These are phyloP conservation scores for Ogataea haglerorum DNA, from an alignment of 805 yeast species.

Conservation along the genomic window DNA sequence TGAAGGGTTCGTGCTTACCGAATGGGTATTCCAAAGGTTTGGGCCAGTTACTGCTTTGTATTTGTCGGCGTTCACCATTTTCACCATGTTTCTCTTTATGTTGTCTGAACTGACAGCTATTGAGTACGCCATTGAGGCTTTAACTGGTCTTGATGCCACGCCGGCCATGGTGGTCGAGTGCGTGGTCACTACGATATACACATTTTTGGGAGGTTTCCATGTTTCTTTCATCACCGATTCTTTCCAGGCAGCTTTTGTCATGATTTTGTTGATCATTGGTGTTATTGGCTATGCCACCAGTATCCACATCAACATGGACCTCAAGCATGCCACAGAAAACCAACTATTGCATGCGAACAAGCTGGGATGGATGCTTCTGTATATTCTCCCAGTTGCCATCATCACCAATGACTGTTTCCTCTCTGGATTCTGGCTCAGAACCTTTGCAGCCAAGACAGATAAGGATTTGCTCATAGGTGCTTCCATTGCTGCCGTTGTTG, in stretches of 20 bases:
- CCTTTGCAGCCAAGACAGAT: constrained; percentile 82
- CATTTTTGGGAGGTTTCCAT: constrained; percentile 84
- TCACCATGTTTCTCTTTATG: constrained; percentile 84
- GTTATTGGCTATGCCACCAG: constrained; percentile 76
- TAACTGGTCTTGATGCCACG: constrained; percentile 75
- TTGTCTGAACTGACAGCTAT: constrained; percentile 83
- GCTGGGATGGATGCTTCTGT: constrained; percentile 86
- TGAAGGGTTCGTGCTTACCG: constrained; percentile 85
- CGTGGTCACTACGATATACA: constrained; percentile 82
- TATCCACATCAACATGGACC: constrained; percentile 56
- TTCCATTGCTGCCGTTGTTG: constrained; percentile 66
- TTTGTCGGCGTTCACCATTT: constrained; percentile 73
- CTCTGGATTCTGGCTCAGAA: constrained; percentile 92
- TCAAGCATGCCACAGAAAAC: constrained; percentile 58
- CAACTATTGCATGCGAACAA: constrained; percentile 62
- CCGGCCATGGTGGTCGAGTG: constrained; percentile 84
- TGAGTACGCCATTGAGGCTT: constrained; percentile 67
- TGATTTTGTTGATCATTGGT: constrained; percentile 64
- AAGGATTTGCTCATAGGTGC: constrained; percentile 74
- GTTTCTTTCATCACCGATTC: constrained; percentile 87
- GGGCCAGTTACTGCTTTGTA: constrained; percentile 73
- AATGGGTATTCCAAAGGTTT: constrained; percentile 86
- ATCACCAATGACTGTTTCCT: constrained; percentile 86
- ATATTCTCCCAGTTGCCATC: constrained; percentile 81
- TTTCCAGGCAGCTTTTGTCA: constrained; percentile 73